Percentiles rank a stretch among this genome's conserved stretches.
These are phyloP conservation scores for Hypoxylon trugodes DNA, from an alignment of 495 filamentous ascomycete species.

Conservation along the genomic window DNA sequence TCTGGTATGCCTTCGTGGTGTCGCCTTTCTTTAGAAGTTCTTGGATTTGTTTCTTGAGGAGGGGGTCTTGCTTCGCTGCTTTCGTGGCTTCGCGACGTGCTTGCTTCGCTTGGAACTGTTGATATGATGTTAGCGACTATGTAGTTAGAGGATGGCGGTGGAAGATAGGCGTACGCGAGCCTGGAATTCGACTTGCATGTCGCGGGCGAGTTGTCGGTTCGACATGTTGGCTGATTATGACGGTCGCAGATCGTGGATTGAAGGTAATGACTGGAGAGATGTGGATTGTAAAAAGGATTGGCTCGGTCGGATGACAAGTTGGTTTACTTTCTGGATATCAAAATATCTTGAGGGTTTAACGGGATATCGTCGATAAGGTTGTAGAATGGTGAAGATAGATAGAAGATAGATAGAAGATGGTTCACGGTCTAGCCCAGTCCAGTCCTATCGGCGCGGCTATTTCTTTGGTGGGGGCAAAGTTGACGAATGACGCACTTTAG, in stretches of 20 bases:
- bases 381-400: conserved; percentile 18
- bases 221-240: conserved; percentile 48
- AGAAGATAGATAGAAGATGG: conserved; percentile 4
- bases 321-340: neutral
- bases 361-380: neutral
- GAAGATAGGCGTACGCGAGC: conserved; percentile 50
- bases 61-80: conserved; percentile 81
- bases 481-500: conserved; percentile 32
- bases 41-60: conserved; percentile 84
- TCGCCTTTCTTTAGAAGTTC: conserved; percentile 75
- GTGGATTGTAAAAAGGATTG: neutral
- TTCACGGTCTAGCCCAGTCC: conserved; percentile 8
- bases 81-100: conserved; percentile 82
- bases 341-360: neutral
- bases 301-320: neutral
- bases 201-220: conserved; percentile 59
- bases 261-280: neutral
- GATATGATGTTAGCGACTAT: conserved; percentile 8
- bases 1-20: conserved; percentile 84
- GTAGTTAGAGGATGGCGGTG: neutral
- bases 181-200: conserved; percentile 63
- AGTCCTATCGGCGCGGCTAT: conserved; percentile 3
- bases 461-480: conserved; percentile 28
- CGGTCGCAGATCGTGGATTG: neutral
- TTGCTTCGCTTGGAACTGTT: conserved; percentile 84